Evolutionary conservation across 2,329 filamentous ascomycete species (phyloP).

Genomic region (Diaporthe citri): DNA sequence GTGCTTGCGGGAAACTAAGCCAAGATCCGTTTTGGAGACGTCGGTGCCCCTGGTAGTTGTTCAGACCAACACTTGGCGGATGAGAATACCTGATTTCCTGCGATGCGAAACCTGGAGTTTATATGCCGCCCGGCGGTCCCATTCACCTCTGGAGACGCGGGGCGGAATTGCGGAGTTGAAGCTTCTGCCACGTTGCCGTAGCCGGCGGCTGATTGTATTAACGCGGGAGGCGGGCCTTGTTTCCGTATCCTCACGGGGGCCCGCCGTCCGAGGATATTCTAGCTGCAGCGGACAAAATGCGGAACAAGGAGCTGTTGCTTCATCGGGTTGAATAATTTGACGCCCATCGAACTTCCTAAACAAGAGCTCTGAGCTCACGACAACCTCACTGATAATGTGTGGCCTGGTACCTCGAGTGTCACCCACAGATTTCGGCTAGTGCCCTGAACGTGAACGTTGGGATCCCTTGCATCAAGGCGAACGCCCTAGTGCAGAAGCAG

Average conservation of each 20-base stretch:
- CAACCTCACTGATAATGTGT: constrained; percentile 29
- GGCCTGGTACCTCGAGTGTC: background rate
- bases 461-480: constrained; percentile 1
- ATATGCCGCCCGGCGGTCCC: constrained; percentile 5
- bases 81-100: no score
- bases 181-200: constrained; percentile 26
- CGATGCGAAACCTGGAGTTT: constrained; percentile 20
- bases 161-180: constrained; percentile 24
- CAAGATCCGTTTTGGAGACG: background rate
- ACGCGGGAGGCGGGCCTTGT: constrained; percentile 34
- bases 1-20: constrained; percentile 6
- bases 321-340: background rate
- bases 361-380: constrained; percentile 9
- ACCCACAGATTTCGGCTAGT: background rate
- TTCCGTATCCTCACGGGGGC: constrained; percentile 34
- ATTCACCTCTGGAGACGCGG: constrained; percentile 21
- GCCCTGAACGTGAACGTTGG: background rate
- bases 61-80: constrained; percentile 21
- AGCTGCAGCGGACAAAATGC: constrained; percentile 1
- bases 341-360: background rate
- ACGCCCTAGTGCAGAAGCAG: constrained; percentile 24
- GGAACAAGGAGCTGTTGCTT: background rate
- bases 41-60: background rate
- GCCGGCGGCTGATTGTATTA: constrained; percentile 23
- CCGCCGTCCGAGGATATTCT: constrained; percentile 15